Conservation (phyloP, 2,329 filamentous ascomycete species). For the Fusarium robinianum region DNA sequence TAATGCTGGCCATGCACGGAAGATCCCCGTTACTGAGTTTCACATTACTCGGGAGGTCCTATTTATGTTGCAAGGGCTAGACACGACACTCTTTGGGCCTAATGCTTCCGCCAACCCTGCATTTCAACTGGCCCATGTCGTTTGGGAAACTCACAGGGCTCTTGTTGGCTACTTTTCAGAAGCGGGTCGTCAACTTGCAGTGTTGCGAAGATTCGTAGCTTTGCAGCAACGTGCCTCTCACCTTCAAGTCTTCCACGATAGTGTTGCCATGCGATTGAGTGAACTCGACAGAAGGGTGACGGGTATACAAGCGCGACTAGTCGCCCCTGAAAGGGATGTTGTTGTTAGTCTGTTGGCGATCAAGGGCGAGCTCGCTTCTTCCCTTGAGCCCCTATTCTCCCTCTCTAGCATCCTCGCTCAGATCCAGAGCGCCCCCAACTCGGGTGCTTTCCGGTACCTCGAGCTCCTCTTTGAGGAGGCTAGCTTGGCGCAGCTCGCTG, state of each 20-base stretch:
- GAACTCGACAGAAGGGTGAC: constrained; percentile 64
- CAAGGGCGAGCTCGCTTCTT: constrained; percentile 58
- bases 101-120: constrained; percentile 45
- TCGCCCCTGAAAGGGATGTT: constrained; percentile 56
- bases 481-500: constrained; percentile 70
- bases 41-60: constrained; percentile 76
- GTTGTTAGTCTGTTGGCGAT: constrained; percentile 70
- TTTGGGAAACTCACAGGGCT: constrained; percentile 55
- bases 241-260: constrained; percentile 72
- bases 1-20: constrained; percentile 41
- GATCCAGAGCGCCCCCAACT: constrained; percentile 53
- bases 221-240: constrained; percentile 57
- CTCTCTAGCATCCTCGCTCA: constrained; percentile 66
- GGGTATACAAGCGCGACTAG: constrained; percentile 62
- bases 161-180: constrained; percentile 54
- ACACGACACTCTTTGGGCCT: constrained; percentile 69
- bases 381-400: constrained; percentile 59
- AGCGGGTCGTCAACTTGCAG: constrained; percentile 49
- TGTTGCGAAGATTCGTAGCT: constrained; percentile 51
- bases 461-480: constrained; percentile 77
- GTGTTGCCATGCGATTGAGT: constrained; percentile 60
- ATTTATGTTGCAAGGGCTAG: constrained; percentile 82
- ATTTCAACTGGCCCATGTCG: constrained; percentile 55
- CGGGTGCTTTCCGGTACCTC: constrained; percentile 71
- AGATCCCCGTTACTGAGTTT: constrained; percentile 66